phyloP scores from a whole-genome alignment of 495 filamentous ascomycete species.

The Bathelium albidoporum region DNA sequence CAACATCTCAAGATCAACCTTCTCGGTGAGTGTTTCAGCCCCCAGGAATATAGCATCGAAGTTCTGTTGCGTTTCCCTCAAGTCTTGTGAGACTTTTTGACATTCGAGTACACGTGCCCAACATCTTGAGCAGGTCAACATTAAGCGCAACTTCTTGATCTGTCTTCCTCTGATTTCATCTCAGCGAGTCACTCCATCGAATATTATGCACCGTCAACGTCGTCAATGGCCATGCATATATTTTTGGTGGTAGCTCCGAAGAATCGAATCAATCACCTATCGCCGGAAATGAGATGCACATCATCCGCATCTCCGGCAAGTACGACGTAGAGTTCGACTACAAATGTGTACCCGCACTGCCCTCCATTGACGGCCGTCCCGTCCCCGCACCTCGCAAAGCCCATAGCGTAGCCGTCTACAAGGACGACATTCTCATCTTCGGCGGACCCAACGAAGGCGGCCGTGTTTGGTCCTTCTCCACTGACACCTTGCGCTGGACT shows the following conservation, averaged over 20 bases:
- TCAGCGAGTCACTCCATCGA: conserved; percentile 23
- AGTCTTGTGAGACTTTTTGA: no score
- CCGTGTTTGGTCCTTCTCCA: conserved; percentile 38
- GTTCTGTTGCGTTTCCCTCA: no score
- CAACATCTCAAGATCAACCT: conserved; percentile 1
- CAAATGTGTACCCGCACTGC: conserved; percentile 24
- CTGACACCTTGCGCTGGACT: conserved; percentile 12
- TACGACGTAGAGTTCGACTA: conserved; percentile 26
- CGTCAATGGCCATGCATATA: conserved; percentile 35
- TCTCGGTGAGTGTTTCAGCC: conserved; percentile 1
- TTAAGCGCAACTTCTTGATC: no score
- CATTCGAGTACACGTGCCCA: no score
- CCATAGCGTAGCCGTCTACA: conserved; percentile 33
- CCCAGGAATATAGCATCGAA: no score
- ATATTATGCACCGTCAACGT: conserved; percentile 38
- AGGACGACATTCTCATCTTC: conserved; percentile 32
- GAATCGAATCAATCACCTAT: conserved; percentile 20
- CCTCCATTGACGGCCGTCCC: conserved; percentile 11
- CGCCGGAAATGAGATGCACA: conserved; percentile 36
- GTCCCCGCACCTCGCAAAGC: conserved; percentile 29
- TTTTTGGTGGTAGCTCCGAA: conserved; percentile 38
- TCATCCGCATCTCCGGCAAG: conserved; percentile 30
- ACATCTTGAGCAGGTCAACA: no score
- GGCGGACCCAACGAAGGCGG: conserved; percentile 32
- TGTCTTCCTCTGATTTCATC: not conserved